Percentiles rank a stretch among this genome's conserved stretches.
These are phyloP conservation scores for Didymella pomorum DNA, from an alignment of 2,329 filamentous ascomycete genomes.

Conservation along the genomic window DNA sequence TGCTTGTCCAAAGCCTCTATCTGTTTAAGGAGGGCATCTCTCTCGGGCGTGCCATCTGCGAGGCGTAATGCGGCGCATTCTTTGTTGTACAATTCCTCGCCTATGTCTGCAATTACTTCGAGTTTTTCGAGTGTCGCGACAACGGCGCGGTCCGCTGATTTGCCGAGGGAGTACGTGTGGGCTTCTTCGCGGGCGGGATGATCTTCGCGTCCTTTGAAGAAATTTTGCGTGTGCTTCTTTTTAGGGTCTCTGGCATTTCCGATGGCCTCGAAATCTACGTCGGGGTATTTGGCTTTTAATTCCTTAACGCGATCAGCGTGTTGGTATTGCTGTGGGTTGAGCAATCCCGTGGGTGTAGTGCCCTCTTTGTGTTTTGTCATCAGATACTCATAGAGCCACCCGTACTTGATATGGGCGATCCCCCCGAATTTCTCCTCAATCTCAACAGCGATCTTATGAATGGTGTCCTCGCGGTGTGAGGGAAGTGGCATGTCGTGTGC, in stretches of 20 bases:
- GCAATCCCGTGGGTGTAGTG: constrained; percentile 31
- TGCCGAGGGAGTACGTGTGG: constrained; percentile 1
- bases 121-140: constrained; percentile 14
- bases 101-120: constrained; percentile 35
- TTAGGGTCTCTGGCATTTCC: constrained; percentile 2
- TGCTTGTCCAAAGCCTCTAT: constrained; percentile 46
- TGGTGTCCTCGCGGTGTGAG: constrained; percentile 34
- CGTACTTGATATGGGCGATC: constrained; percentile 25
- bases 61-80: constrained; percentile 39
- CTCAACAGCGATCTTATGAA: constrained; percentile 41
- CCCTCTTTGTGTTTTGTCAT: constrained; percentile 31
- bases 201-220: background rate
- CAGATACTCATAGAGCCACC: constrained; percentile 34
- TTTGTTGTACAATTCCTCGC: constrained; percentile 38
- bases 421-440: constrained; percentile 29
- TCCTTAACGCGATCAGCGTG: constrained; percentile 11
- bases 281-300: constrained; percentile 25
- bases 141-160: constrained; percentile 7
- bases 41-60: constrained; percentile 30
- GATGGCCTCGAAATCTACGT: constrained; percentile 17
- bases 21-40: constrained; percentile 41
- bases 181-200: constrained; percentile 22
- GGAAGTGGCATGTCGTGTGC: constrained; percentile 36
- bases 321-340: constrained; percentile 21
- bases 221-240: background rate